Evolutionary conservation across 192 early-diverging fungal species (phyloP).

Genomic region (Coemansia sp.): DNA sequence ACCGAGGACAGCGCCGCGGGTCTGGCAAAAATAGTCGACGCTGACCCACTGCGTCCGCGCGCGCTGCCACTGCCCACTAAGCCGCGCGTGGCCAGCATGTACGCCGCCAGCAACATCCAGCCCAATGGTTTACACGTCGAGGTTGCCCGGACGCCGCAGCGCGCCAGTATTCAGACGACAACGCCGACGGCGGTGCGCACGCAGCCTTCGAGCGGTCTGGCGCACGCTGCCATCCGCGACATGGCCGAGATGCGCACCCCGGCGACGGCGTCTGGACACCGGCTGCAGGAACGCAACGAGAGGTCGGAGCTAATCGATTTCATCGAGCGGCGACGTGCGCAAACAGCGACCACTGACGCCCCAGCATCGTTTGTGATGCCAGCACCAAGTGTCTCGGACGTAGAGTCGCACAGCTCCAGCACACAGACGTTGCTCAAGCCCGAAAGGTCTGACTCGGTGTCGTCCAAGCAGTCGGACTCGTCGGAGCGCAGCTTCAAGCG

Average conservation of each 20-base stretch:
- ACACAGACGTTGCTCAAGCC: not conserved
- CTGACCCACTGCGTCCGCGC: slow-evolving; percentile 4
- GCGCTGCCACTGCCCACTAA: not conserved
- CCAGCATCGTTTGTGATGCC: not conserved
- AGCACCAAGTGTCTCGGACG: not conserved
- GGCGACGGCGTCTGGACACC: slow-evolving; percentile 4
- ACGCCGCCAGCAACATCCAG: not conserved
- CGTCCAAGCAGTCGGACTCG: slow-evolving; percentile 29
- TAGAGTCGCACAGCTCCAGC: slow-evolving; percentile 1
- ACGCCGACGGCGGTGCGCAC: not conserved
- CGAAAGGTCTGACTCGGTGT: slow-evolving; percentile 14
- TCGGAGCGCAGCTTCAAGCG: slow-evolving; percentile 53
- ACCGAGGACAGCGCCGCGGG: slow-evolving; percentile 10
- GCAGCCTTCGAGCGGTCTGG: slow-evolving; percentile 17
- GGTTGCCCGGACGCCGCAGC: slow-evolving; percentile 7
- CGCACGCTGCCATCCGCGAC: slow-evolving; percentile 29
- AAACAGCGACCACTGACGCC: slow-evolving; percentile 5
- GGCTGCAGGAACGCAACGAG: slow-evolving; percentile 5
- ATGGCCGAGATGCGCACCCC: slow-evolving; percentile 29
- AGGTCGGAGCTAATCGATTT: slow-evolving; percentile 52
- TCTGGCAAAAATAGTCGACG: not conserved
- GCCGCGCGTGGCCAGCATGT: slow-evolving; percentile 46
- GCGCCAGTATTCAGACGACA: slow-evolving; percentile 7
- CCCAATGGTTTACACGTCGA: slow-evolving; percentile 9
- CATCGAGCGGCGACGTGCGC: slow-evolving; percentile 42